A percentile compares a stretch with the other conserved stretches of the same genome.
These are phyloP conservation scores for Trichosporon inkin DNA, from an alignment of 1,284 basidiomycete genomes.

Conservation along the genomic window DNA sequence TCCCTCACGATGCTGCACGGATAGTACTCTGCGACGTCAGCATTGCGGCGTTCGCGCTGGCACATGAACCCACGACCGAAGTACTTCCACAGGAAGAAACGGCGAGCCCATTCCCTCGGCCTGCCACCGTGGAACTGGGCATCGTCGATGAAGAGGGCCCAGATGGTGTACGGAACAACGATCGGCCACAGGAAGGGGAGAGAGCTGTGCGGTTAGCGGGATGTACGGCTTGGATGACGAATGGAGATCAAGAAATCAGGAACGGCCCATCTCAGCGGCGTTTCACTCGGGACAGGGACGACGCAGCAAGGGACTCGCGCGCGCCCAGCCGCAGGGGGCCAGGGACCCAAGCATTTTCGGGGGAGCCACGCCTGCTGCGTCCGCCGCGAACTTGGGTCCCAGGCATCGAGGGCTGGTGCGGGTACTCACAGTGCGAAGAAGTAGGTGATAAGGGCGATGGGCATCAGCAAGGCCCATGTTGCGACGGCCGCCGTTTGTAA, in stretches of 20 bases:
- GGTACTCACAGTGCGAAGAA: constrained; percentile 70
- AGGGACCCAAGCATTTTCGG: constrained; percentile 6
- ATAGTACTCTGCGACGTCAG: constrained; percentile 72
- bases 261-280: background rate
- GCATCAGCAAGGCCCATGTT: constrained; percentile 75
- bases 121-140: constrained; percentile 76
- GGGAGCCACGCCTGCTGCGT: background rate
- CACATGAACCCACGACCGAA: constrained; percentile 37
- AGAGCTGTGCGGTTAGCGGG: constrained; percentile 58
- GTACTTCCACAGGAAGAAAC: constrained; percentile 64
- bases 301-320: background rate
- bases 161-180: constrained; percentile 73
- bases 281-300: background rate
- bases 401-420: background rate
- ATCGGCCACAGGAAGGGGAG: constrained; percentile 84
- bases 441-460: constrained; percentile 66
- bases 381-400: background rate
- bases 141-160: constrained; percentile 68
- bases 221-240: background rate
- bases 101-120: constrained; percentile 70
- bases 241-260: background rate
- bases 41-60: background rate
- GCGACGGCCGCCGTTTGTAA: constrained; percentile 83
- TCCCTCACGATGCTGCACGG: constrained; percentile 62
- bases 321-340: background rate